Conservation (phyloP, 192 early-diverging fungal species). For the Linnemannia zychae region DNA sequence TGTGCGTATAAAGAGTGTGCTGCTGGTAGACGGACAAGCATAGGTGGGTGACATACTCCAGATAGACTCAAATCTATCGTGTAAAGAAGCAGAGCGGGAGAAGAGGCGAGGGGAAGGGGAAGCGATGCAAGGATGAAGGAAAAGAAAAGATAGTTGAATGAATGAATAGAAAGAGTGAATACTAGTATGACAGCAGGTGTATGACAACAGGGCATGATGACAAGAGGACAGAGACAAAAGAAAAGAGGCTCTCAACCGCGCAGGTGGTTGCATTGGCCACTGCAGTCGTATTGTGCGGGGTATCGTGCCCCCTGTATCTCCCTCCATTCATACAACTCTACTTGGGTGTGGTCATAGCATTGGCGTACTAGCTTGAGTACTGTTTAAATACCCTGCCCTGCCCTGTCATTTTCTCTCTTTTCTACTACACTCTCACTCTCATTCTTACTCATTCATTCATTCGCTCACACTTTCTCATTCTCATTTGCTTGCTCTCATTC, state of each 20-base stretch:
- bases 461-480: background rate
- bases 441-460: background rate
- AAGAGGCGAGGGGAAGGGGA: too few species aligned
- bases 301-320: background rate
- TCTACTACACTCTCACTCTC: background rate
- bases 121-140: too few species aligned
- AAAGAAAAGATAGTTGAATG: too few species aligned
- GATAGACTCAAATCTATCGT: too few species aligned
- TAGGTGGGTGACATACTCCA: too few species aligned
- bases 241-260: background rate
- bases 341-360: background rate
- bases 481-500: background rate
- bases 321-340: background rate
- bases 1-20: too few species aligned
- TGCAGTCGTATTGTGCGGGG: background rate
- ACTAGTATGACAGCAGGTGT: too few species aligned
- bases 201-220: background rate
- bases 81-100: too few species aligned
- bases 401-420: background rate
- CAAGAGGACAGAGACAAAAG: background rate
- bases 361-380: too few species aligned
- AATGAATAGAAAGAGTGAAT: too few species aligned
- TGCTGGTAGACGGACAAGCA: too few species aligned
- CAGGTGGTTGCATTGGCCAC: conserved; percentile 8
- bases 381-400: background rate